These are phyloP conservation scores for Alternaria sp. DNA, from an alignment of 2,329 filamentous ascomycete species.

Conservation along the genomic window DNA sequence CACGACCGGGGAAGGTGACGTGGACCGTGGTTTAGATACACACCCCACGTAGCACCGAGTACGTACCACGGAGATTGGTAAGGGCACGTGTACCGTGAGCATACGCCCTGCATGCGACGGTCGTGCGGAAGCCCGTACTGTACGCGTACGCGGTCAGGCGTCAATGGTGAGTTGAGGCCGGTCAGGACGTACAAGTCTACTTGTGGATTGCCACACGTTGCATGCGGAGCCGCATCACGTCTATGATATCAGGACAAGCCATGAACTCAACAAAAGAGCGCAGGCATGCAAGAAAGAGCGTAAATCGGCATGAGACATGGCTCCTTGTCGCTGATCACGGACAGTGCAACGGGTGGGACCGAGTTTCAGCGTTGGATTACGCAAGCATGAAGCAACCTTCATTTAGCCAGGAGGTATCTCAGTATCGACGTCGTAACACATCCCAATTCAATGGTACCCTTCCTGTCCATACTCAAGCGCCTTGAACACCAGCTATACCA, in stretches of 20 bases:
- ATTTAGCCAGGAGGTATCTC: neutral
- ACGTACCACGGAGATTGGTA: constrained; percentile 2
- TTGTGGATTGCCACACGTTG: neutral
- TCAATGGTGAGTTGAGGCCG: neutral
- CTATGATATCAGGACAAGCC: neutral
- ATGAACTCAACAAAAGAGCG: neutral
- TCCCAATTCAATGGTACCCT: neutral
- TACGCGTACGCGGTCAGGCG: neutral
- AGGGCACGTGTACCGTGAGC: constrained; percentile 1
- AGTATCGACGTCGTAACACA: neutral
- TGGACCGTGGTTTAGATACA: constrained; percentile 8
- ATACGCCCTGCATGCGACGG: neutral
- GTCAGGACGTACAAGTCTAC: neutral
- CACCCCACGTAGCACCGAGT: constrained; percentile 9
- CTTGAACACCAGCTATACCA: neutral
- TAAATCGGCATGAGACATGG: neutral
- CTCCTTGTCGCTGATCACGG: constrained; percentile 5
- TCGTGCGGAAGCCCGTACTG: neutral
- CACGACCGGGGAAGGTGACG: constrained; percentile 18
- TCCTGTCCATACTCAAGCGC: neutral
- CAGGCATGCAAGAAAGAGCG: neutral
- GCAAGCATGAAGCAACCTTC: neutral
- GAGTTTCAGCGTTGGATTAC: neutral
- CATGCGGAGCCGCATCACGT: neutral
- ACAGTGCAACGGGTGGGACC: neutral